Evolutionary conservation across 139 green algal genomes (phyloP).

Genomic region (Chlorella sp.): DNA sequence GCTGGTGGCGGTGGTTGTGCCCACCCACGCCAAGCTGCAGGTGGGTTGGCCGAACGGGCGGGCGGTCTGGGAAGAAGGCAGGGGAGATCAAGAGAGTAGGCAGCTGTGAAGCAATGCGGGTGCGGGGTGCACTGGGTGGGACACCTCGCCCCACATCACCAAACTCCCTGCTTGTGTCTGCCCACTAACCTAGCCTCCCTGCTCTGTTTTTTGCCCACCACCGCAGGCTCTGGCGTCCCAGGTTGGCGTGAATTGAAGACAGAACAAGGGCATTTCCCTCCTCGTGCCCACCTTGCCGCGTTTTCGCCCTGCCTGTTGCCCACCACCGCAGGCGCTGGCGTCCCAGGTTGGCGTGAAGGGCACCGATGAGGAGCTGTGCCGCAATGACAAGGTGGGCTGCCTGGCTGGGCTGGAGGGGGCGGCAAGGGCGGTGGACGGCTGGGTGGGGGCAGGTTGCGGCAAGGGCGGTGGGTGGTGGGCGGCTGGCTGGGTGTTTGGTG

Average conservation of each 20-base stretch:
- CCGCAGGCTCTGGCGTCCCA: constrained; percentile 65
- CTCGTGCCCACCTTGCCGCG: not conserved
- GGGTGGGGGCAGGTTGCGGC: not conserved
- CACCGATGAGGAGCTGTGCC: constrained; percentile 46
- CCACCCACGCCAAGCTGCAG: constrained; percentile 60
- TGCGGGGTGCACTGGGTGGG: too few relatives aligned
- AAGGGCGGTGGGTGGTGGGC: too few relatives aligned
- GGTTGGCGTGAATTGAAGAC: constrained; percentile 56
- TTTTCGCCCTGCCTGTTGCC: not conserved
- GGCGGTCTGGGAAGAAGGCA: not conserved
- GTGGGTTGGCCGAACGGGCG: not conserved
- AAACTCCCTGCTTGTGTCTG: too few relatives aligned
- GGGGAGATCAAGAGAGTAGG: not conserved
- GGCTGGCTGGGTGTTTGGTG: too few relatives aligned
- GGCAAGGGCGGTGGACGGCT: too few relatives aligned
- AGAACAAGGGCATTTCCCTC: too few relatives aligned
- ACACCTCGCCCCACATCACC: too few relatives aligned
- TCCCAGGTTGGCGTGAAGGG: constrained; percentile 50
- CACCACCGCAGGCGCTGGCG: constrained; percentile 62
- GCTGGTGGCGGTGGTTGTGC: constrained; percentile 93
- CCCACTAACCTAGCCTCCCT: too few relatives aligned
- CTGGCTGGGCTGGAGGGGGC: too few relatives aligned
- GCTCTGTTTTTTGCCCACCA: not conserved
- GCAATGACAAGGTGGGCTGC: constrained; percentile 27
- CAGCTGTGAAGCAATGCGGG: too few relatives aligned